phyloP scores from a whole-genome alignment of 2,329 filamentous ascomycete genomes.

The Aspergillus sojae region DNA sequence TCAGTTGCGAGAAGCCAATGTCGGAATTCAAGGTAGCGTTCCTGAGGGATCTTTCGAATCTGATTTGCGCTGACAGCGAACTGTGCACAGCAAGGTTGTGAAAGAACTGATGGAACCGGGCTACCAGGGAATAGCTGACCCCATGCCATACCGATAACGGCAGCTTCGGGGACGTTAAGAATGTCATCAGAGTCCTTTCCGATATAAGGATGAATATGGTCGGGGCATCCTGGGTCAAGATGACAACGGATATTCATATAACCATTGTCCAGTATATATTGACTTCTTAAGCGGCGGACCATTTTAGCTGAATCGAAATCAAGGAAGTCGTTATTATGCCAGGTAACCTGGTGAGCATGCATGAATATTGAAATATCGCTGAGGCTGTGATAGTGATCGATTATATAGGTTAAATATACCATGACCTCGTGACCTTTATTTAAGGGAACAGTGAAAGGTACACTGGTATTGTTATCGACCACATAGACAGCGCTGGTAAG shows the following conservation, averaged over 20 bases:
- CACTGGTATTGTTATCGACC: conserved; percentile 45
- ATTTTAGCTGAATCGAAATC: conserved; percentile 46
- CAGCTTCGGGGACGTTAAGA: conserved; percentile 33
- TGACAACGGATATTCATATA: conserved; percentile 57
- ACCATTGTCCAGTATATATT: conserved; percentile 45
- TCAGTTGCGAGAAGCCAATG: background rate
- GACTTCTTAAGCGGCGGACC: conserved; percentile 46
- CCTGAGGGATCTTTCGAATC: background rate
- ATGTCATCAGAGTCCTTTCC: conserved; percentile 12
- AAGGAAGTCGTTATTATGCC: conserved; percentile 55
- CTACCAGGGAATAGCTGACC: conserved; percentile 30
- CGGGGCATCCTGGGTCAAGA: conserved; percentile 53
- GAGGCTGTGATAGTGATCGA: conserved; percentile 56
- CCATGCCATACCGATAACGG: conserved; percentile 31
- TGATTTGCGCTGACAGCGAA: background rate
- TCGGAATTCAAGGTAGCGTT: background rate
- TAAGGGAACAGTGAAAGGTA: conserved; percentile 46
- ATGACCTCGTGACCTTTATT: conserved; percentile 59
- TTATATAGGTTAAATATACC: conserved; percentile 59
- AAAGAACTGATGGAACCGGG: conserved; percentile 19
- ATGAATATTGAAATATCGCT: conserved; percentile 55
- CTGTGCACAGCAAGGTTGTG: background rate
- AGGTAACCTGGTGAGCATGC: conserved; percentile 50
- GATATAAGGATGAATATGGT: conserved; percentile 45
- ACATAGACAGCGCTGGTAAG: conserved; percentile 41